These are phyloP conservation scores for Aaosphaeria arxii DNA, from an alignment of 2,329 filamentous ascomycete genomes.

Conservation along the genomic window DNA sequence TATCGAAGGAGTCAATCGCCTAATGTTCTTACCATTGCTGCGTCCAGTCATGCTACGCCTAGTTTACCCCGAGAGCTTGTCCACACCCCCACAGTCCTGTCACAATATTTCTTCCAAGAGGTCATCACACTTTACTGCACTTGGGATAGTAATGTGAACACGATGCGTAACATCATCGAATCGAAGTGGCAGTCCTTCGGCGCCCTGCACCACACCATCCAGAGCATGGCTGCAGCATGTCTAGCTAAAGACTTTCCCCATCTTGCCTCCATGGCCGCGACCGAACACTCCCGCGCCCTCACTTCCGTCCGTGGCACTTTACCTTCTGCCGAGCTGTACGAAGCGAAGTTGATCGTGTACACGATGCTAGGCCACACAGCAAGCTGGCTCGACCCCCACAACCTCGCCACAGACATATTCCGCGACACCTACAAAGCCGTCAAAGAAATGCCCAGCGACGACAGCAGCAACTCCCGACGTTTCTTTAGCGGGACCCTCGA, in stretches of 20 bases:
- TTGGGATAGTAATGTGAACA: not conserved
- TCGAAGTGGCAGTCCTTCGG: not conserved
- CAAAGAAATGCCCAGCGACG: not conserved
- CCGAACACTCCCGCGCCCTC: not conserved
- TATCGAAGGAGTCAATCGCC: not conserved
- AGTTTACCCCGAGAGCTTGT: not conserved
- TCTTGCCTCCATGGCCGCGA: not conserved
- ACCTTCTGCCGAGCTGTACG: not conserved
- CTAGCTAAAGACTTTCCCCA: not conserved
- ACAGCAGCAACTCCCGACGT: not conserved
- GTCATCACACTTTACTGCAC: not conserved
- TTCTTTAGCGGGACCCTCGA: not conserved
- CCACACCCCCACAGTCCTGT: not conserved
- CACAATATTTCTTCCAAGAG: not conserved
- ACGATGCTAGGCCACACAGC: not conserved
- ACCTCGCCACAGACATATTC: not conserved
- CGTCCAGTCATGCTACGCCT: not conserved
- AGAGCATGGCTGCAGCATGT: not conserved
- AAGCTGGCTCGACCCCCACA: not conserved
- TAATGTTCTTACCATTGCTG: not conserved
- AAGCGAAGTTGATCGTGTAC: not conserved
- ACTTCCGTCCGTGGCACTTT: not conserved
- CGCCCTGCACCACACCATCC: not conserved
- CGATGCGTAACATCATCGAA: not conserved
- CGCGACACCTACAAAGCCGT: not conserved